Base-by-base conservation (phyloP, 108 stramenopile genomes). In the Skeletonema marinoi region DNA sequence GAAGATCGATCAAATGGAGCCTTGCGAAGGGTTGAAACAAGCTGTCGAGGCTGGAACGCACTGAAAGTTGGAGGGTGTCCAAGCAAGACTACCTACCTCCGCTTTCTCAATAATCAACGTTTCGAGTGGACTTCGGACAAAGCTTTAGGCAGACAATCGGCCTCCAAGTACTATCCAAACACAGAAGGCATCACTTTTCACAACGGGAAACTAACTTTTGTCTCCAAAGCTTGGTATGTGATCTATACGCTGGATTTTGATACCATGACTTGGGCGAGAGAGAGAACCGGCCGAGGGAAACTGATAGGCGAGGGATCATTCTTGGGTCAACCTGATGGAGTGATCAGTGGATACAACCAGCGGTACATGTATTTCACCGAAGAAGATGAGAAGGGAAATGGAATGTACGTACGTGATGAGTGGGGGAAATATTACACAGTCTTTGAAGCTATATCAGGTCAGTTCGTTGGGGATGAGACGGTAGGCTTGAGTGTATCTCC, bases 331-430 rank as follows among this genome's bases (percentile, higher is more conserved):
- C 60, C 60, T 21, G 60, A 61, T 16, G 32, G 35, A 16, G 35
- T 61, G 3, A 33, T 33, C 3, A 61, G 60, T 14, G 35, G 35
- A 12, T 25, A 39, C 66, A 32, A 50, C 29, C 66, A 54, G 14
- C 42, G 30, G 48, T 21, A 73, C 31, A 41, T 73, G 12, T 78
- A 78, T 41, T 66, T 78, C 16, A 78, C 78, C 10, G 78, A 78
- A 66, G 78, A 78, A 30, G 72, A 65, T 19, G 64, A 63, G 13
- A 65, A 32, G 7, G 21, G 25, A 7, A 60, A 42, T 17, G 78
- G 78, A 32, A 50, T 78, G 13, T 71, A 78, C 39, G 78, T 36
- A 8, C 33, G 71, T 10, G 54, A 78, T 29, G 33, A 35, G 13
- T 13, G 0, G 6, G 78, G 78, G 19, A 16, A 73, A 14, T 66